phyloP scores from a whole-genome alignment of 495 filamentous ascomycete genomes.

The Podospora conica region DNA sequence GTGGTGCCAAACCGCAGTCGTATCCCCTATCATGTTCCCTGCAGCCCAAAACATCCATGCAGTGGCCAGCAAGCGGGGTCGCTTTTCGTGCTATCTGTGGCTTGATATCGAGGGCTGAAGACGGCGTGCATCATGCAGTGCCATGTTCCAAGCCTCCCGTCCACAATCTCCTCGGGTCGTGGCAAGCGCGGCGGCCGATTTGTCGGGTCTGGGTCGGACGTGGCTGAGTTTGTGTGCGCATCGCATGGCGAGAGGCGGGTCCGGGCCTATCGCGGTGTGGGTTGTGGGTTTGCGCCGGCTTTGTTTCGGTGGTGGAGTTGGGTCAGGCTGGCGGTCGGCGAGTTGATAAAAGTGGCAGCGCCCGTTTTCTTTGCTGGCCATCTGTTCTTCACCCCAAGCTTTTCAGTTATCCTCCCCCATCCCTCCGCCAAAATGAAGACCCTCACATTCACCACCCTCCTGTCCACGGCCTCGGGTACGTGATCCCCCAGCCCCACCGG shows the following conservation, averaged over 20 bases:
- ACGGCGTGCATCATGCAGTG: not conserved
- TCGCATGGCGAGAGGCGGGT: not conserved
- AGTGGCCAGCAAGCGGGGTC: too few species aligned
- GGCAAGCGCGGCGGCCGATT: not conserved
- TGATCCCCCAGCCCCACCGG: not conserved
- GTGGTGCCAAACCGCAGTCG: not conserved
- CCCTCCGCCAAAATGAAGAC: slow-evolving; percentile 3
- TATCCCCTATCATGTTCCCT: not conserved
- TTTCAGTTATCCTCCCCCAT: not conserved
- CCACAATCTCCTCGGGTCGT: not conserved
- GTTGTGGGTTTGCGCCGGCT: not conserved
- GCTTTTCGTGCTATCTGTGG: not conserved
- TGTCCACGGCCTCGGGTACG: not conserved
- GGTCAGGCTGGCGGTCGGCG: not conserved
- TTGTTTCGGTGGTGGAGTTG: not conserved
- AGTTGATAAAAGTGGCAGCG: not conserved
- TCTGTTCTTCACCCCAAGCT: not conserved
- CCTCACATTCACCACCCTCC: not conserved
- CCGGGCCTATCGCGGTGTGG: not conserved
- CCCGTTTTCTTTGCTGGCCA: not conserved
- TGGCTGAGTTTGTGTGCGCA: too few species aligned
- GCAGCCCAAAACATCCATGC: not conserved
- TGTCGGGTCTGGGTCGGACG: not conserved
- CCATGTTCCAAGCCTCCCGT: not conserved
- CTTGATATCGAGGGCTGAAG: not conserved